These are phyloP conservation scores for Lentinula detonsa DNA, from an alignment of 768 basidiomycete genomes.

Conservation along the genomic window DNA sequence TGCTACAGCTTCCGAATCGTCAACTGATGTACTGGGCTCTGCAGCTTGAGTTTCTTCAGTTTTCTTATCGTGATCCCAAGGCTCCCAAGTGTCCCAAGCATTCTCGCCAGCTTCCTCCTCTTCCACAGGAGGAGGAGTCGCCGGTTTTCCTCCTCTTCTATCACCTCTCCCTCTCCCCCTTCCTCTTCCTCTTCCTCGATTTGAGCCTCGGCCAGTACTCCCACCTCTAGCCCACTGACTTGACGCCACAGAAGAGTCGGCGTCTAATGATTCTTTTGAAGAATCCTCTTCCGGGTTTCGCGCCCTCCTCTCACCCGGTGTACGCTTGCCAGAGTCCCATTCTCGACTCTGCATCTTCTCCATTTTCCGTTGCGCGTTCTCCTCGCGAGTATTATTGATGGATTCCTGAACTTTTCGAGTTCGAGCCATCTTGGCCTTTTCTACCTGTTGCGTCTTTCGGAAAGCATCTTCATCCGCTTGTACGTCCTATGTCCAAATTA, in stretches of 20 bases:
- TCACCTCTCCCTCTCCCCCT: conserved; percentile 29
- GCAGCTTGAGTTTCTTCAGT: not conserved
- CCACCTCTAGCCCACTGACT: conserved; percentile 24
- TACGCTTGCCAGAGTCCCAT: conserved; percentile 76
- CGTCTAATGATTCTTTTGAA: conserved; percentile 1
- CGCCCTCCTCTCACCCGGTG: conserved; percentile 23
- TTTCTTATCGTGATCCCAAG: not conserved
- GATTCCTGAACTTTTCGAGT: conserved; percentile 63
- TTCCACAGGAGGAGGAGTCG: not conserved
- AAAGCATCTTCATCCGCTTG: conserved; percentile 79
- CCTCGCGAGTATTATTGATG: conserved; percentile 65
- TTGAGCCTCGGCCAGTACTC: conserved; percentile 19
- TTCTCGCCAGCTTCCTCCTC: not conserved
- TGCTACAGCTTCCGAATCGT: not conserved
- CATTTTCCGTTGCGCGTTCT: conserved; percentile 76
- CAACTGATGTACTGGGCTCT: not conserved
- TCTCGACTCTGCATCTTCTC: conserved; percentile 74
- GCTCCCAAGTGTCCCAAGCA: not conserved
- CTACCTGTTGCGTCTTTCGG: conserved; percentile 59
- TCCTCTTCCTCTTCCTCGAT: conserved; percentile 23
- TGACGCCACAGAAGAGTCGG: conserved; percentile 12
- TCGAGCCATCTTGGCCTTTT: conserved; percentile 51
- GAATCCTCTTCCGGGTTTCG: conserved; percentile 9
- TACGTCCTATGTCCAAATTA: conserved; percentile 50
- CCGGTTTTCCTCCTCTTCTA: not conserved